phyloP scores from a whole-genome alignment of 2,329 filamentous ascomycete species.

The Fusarium burgessii region DNA sequence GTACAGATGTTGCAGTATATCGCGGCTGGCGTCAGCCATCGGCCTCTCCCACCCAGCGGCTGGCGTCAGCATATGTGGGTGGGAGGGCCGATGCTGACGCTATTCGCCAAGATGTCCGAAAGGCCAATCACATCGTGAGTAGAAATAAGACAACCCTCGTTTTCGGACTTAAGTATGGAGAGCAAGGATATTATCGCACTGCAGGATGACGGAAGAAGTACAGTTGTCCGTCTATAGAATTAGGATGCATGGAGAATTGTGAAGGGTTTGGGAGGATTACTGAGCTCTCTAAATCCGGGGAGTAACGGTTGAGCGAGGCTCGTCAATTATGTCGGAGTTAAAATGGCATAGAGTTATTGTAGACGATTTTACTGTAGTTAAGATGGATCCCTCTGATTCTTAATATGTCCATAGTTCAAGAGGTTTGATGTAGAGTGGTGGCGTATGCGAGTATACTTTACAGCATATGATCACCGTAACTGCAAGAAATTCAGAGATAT shows the following conservation, averaged over 20 bases:
- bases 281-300: background rate
- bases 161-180: background rate
- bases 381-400: no score
- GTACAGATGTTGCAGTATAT: background rate
- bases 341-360: background rate
- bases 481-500: background rate
- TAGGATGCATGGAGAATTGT: background rate
- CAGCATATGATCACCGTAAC: background rate
- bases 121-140: background rate
- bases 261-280: background rate
- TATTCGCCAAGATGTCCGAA: background rate
- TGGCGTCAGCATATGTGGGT: conserved; percentile 38
- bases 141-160: background rate
- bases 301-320: no score
- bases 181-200: background rate
- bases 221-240: background rate
- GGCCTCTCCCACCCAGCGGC: background rate
- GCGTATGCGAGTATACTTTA: background rate
- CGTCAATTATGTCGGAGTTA: background rate
- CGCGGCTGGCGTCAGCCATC: conserved; percentile 41
- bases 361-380: background rate
- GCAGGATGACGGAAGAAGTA: background rate
- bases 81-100: background rate
- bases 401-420: no score
- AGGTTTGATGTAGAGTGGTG: background rate